Base-by-base conservation (phyloP, 2,329 filamentous ascomycete species). In the Parascedosporium putredinis region DNA sequence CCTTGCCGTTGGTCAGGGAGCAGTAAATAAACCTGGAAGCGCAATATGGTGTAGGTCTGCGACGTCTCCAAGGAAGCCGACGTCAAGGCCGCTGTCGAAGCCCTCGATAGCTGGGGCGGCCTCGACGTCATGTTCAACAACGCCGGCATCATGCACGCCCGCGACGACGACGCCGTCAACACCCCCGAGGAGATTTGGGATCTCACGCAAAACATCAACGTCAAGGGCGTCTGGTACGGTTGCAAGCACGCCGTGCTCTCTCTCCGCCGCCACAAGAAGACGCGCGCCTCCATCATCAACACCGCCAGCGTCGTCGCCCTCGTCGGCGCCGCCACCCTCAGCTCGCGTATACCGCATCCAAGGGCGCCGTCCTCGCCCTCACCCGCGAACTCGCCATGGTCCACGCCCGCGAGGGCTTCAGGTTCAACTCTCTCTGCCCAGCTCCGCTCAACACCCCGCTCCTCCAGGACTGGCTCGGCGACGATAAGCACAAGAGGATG, bases 141-240 rank as follows among this genome's bases (percentile, higher is more conserved):
- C 66, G 90, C 90, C 22, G 90, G 90, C 50, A 96, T 96, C 67
- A 96, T 96, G 90, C 90, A 95, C 70, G 83, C 81, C 45, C 75
- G 84, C 51, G 85, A 89, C 65, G 83, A 79, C 61, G 83, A 88
- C 65, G 88, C 90, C 45, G 72, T 94, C 64, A 79, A 84, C 64
- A 95, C 89, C 1, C 83, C 87, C 47, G 88, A 95, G 71, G 82
- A 80, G 59, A 90, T 96, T 72, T 96, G 90, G 90, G 88, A 96
- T 61, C 71, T 95, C 57, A 96, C 90, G 4, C 88, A 95, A 54
- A 83, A 81, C 64, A 94, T 95, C 74, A 96, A 96, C 67, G 90
- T 95, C 67, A 96, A 96, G 78, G 90, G 90, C 40, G 90, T 96
- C n/a, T 95, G 90, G 90, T 96, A 81, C 65, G 90, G 90, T 53